Evolutionary conservation across 352 stramenopile genomes (phyloP).

Genomic region (Phytophthora tubulina): DNA sequence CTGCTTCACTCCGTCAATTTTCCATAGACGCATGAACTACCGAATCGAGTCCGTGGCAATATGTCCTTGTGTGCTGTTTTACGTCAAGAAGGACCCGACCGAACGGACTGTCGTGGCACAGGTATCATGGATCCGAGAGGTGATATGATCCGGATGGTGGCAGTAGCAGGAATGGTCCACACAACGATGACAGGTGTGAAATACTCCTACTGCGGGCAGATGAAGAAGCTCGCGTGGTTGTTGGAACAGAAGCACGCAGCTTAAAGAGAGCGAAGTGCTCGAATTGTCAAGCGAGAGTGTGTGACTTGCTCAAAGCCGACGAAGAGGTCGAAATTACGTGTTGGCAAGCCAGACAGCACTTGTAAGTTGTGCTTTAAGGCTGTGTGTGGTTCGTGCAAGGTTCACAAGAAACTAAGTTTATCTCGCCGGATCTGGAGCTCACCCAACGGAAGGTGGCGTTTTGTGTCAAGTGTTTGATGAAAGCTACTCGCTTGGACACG

Average conservation of each 20-base stretch:
- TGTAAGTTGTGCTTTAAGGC: constrained; percentile 35
- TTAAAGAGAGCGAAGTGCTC: background rate
- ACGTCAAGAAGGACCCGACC: constrained; percentile 21
- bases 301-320: constrained; percentile 30
- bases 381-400: constrained; percentile 27
- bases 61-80: constrained; percentile 51
- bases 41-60: constrained; percentile 39
- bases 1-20: constrained; percentile 32
- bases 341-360: constrained; percentile 9
- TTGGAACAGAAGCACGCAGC: constrained; percentile 30
- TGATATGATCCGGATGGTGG: constrained; percentile 26
- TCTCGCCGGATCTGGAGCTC: constrained; percentile 22
- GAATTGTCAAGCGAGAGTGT: constrained; percentile 6
- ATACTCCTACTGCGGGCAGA: constrained; percentile 41
- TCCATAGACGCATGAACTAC: constrained; percentile 25
- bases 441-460: constrained; percentile 40
- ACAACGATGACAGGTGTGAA: constrained; percentile 29
- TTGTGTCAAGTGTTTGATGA: constrained; percentile 36
- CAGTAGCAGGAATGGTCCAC: constrained; percentile 26
- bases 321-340: constrained; percentile 4
- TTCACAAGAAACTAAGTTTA: constrained; percentile 34
- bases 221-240: constrained; percentile 48
- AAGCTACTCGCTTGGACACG: constrained; percentile 28
- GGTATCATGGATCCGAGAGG: constrained; percentile 27
- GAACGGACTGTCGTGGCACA: constrained; percentile 21